These are phyloP conservation scores for Inga leiocalycina DNA, from an alignment of 306 rosid genomes.

Conservation along the genomic window DNA sequence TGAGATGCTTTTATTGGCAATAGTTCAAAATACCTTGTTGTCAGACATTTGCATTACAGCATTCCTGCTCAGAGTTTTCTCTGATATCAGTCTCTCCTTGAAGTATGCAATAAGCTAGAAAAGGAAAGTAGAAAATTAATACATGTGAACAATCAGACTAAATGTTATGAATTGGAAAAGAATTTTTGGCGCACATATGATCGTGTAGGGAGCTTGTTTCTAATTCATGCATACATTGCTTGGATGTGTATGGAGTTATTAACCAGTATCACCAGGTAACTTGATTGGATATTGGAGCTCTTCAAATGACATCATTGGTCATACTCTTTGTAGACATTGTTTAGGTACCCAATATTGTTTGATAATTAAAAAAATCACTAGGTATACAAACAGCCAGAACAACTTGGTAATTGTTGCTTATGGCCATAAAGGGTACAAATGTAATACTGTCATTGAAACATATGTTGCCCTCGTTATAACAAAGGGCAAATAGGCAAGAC, in stretches of 20 bases:
- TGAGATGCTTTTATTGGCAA: constrained; percentile 15
- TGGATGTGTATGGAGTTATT: not conserved
- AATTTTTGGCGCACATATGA: constrained; percentile 18
- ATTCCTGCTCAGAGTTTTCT: constrained; percentile 73
- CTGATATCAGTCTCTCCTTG: constrained; percentile 73
- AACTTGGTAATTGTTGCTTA: constrained; percentile 5
- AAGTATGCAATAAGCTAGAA: constrained; percentile 73
- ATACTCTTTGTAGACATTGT: not conserved
- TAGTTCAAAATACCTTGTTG: constrained; percentile 54
- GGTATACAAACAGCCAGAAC: constrained; percentile 9
- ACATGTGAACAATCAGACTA: constrained; percentile 33
- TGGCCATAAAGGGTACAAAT: not conserved
- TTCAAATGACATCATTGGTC: constrained; percentile 8
- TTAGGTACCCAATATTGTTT: not conserved
- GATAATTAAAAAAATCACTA: not conserved
- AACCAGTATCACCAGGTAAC: not conserved
- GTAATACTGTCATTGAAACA: not conserved
- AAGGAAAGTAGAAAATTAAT: constrained; percentile 24
- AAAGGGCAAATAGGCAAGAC: not conserved
- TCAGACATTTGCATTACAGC: constrained; percentile 64
- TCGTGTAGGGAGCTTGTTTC: constrained; percentile 1
- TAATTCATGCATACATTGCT: constrained; percentile 2
- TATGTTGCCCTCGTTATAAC: constrained; percentile 3
- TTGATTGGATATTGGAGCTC: constrained; percentile 9
- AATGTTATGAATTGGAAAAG: constrained; percentile 5